Conservation (phyloP, 2,329 filamentous ascomycete genomes). For the Pseudopyricularia javanii region DNA sequence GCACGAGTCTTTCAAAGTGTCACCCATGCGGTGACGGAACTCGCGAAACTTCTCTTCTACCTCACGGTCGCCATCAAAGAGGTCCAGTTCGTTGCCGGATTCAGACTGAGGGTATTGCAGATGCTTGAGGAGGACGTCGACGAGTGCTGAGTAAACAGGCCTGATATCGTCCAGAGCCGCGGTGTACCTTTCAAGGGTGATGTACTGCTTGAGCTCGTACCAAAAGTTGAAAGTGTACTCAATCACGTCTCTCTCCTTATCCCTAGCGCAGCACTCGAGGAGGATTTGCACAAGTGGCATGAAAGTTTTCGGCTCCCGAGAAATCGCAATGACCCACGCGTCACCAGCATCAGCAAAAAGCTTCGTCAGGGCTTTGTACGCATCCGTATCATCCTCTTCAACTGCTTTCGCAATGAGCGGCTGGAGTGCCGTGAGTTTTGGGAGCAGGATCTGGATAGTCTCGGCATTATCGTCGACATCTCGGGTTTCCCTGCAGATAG, state of each 20-base stretch:
- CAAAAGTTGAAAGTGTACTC: constrained; percentile 93
- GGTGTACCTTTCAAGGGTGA: constrained; percentile 82
- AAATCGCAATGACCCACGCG: constrained; percentile 86
- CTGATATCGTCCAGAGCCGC: constrained; percentile 65
- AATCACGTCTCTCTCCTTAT: constrained; percentile 83
- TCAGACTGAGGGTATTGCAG: constrained; percentile 77
- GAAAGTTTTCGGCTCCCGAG: constrained; percentile 71
- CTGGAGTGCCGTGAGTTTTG: constrained; percentile 62
- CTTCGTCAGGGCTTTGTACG: constrained; percentile 78
- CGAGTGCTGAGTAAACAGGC: constrained; percentile 76
- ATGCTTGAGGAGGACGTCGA: constrained; percentile 86
- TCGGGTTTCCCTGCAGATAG: constrained; percentile 80
- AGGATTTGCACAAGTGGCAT: constrained; percentile 76
- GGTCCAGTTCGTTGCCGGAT: constrained; percentile 59
- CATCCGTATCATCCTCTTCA: constrained; percentile 71
- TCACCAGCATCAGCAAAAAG: constrained; percentile 89
- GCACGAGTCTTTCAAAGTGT: constrained; percentile 93
- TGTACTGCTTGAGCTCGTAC: constrained; percentile 96
- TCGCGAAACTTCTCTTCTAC: constrained; percentile 94
- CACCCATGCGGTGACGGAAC: constrained; percentile 94
- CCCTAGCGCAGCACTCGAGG: constrained; percentile 79
- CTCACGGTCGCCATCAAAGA: constrained; percentile 93
- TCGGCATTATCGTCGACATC: constrained; percentile 86
- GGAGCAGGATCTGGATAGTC: constrained; percentile 72
- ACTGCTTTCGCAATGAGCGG: constrained; percentile 66